Evolutionary conservation across 139 green algal species (phyloP).

Genomic region (Trebouxia sp.): DNA sequence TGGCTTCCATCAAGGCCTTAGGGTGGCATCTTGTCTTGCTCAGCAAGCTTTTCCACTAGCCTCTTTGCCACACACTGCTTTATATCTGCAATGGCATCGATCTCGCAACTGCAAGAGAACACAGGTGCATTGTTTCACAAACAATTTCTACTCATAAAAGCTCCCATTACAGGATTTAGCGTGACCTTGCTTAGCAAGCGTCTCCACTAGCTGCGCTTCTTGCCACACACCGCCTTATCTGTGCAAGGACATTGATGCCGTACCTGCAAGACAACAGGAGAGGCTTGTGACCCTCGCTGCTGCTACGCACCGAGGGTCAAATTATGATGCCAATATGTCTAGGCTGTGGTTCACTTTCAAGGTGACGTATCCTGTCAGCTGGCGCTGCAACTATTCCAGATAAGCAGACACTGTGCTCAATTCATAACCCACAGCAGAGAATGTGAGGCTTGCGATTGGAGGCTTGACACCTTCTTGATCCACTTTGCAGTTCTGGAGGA

Average conservation of each 20-base stretch:
- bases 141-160: too few relatives aligned
- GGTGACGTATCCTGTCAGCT: too few relatives aligned
- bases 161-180: background rate
- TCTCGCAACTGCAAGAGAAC: constrained; percentile 45
- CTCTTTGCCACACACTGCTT: constrained; percentile 30
- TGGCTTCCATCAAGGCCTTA: background rate
- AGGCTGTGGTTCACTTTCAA: too few relatives aligned
- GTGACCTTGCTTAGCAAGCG: constrained; percentile 27
- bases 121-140: too few relatives aligned
- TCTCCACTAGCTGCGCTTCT: constrained; percentile 23
- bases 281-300: background rate
- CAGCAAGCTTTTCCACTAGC: constrained; percentile 18
- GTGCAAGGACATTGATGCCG: constrained; percentile 54
- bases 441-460: too few relatives aligned
- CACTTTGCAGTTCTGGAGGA: too few relatives aligned
- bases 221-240: constrained; percentile 23
- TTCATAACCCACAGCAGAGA: too few relatives aligned
- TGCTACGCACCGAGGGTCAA: too few relatives aligned
- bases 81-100: constrained; percentile 49
- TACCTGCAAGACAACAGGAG: constrained; percentile 38
- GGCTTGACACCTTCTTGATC: too few relatives aligned
- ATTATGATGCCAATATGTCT: too few relatives aligned
- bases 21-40: constrained; percentile 36
- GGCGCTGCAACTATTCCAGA: too few relatives aligned
- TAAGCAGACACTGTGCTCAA: too few relatives aligned